phyloP scores from a whole-genome alignment of 208 protist species.

The Wallacemonas collosoma region DNA sequence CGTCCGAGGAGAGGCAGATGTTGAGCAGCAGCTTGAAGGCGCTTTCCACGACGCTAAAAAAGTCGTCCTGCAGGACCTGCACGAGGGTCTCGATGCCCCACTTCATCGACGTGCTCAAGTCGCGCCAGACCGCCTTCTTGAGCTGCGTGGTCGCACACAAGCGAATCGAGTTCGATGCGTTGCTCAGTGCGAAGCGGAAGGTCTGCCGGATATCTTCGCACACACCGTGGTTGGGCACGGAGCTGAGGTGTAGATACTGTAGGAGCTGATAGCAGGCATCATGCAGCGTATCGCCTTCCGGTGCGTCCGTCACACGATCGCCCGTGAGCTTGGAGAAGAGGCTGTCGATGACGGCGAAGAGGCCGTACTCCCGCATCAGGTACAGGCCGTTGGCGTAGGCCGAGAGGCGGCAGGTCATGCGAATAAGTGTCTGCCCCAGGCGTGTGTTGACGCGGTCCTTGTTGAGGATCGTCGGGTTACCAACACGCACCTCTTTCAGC shows the following conservation, averaged over 20 bases:
- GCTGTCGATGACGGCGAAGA: slow-evolving; percentile 69
- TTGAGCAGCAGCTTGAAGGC: slow-evolving; percentile 84
- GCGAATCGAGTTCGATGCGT: slow-evolving; percentile 67
- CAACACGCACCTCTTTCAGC: slow-evolving; percentile 71
- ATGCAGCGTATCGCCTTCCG: slow-evolving; percentile 56
- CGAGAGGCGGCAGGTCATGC: slow-evolving; percentile 77
- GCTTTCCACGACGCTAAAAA: slow-evolving; percentile 74
- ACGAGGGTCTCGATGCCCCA: slow-evolving; percentile 88
- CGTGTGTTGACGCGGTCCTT: slow-evolving; percentile 50
- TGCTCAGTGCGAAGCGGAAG: slow-evolving; percentile 61
- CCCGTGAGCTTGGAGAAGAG: slow-evolving; percentile 71
- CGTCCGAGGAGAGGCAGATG: slow-evolving; percentile 85
- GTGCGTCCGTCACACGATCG: slow-evolving; percentile 37
- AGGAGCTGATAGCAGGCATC: slow-evolving; percentile 82
- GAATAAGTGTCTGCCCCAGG: slow-evolving; percentile 74
- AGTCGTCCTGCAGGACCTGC: slow-evolving; percentile 76
- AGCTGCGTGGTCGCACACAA: slow-evolving; percentile 82
- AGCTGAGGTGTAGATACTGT: slow-evolving; percentile 73
- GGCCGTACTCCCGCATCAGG: slow-evolving; percentile 70
- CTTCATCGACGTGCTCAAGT: slow-evolving; percentile 85
- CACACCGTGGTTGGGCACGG: slow-evolving; percentile 90
- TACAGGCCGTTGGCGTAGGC: slow-evolving; percentile 80
- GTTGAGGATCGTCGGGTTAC: slow-evolving; percentile 53
- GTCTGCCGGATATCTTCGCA: slow-evolving; percentile 85
- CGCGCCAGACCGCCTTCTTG: slow-evolving; percentile 76